These are phyloP conservation scores for Talaromyces sp. DNA, from an alignment of 2,329 filamentous ascomycete genomes.

Conservation along the genomic window DNA sequence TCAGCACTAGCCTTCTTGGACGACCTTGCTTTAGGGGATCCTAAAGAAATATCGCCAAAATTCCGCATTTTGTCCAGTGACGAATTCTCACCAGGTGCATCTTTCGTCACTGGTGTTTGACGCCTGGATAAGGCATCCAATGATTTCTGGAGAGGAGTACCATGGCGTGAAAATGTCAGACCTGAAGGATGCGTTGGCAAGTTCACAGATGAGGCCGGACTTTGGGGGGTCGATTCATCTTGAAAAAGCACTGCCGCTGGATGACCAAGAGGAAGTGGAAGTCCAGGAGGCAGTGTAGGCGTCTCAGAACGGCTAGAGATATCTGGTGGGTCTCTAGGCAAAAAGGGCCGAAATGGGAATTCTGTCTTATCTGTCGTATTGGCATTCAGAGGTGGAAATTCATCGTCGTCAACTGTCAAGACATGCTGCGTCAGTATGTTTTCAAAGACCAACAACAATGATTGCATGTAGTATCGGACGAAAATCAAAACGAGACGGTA, in stretches of 20 bases:
- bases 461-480: not conserved
- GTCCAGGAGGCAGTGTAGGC: constrained; percentile 36
- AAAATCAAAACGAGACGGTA: constrained; percentile 12
- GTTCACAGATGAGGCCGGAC: constrained; percentile 22
- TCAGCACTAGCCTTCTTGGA: constrained; percentile 24
- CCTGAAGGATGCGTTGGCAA: constrained; percentile 16
- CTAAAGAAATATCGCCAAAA: constrained; percentile 35
- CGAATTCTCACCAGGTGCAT: constrained; percentile 17
- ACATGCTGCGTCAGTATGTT: constrained; percentile 22
- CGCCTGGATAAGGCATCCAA: constrained; percentile 20
- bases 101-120: constrained; percentile 24
- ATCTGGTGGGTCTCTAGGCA: constrained; percentile 25
- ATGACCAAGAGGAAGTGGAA: constrained; percentile 39
- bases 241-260: constrained; percentile 30
- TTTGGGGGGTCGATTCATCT: constrained; percentile 11
- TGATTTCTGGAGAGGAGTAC: constrained; percentile 25
- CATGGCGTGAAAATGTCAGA: constrained; percentile 25
- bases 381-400: constrained; percentile 44
- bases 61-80: constrained; percentile 24
- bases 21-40: constrained; percentile 36
- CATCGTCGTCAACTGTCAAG: constrained; percentile 40
- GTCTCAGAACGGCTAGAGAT: constrained; percentile 31
- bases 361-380: constrained; percentile 34
- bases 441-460: not conserved
- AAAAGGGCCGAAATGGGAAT: constrained; percentile 31